Evolutionary conservation across 1,139 yeast species (phyloP).

Genomic region (Meyerozyma sp.): DNA sequence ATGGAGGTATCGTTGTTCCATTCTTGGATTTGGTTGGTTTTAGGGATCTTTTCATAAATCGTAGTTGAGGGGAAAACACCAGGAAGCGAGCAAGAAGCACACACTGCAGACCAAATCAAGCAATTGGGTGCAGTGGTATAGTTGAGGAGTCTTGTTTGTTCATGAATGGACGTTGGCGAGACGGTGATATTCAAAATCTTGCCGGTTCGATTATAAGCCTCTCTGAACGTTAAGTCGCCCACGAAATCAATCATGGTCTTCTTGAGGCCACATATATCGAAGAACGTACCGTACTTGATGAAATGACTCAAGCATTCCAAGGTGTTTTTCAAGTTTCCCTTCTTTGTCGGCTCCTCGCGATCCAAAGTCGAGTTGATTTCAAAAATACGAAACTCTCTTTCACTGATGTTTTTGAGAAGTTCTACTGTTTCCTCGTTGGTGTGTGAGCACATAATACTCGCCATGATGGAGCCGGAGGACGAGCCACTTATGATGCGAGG

Average conservation of each 20-base stretch:
- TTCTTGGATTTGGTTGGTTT: slow-evolving; percentile 60
- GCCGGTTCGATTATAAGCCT: slow-evolving; percentile 57
- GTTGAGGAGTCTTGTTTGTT: slow-evolving; percentile 44
- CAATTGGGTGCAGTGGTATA: slow-evolving; percentile 47
- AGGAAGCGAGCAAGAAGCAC: slow-evolving; percentile 94
- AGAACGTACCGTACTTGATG: slow-evolving; percentile 80
- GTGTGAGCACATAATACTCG: slow-evolving; percentile 80
- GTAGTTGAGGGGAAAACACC: slow-evolving; percentile 85
- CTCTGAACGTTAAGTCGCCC: slow-evolving; percentile 80
- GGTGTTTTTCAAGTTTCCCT: slow-evolving; percentile 34
- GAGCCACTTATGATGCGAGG: slow-evolving; percentile 94
- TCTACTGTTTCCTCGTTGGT: slow-evolving; percentile 66
- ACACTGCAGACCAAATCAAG: slow-evolving; percentile 78
- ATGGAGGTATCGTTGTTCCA: slow-evolving; percentile 81
- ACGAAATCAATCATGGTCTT: slow-evolving; percentile 70
- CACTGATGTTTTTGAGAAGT: slow-evolving; percentile 49
- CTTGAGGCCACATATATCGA: slow-evolving; percentile 69
- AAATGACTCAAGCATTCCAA: slow-evolving; percentile 44
- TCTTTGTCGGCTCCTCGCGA: slow-evolving; percentile 28
- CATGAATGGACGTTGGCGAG: slow-evolving; percentile 60
- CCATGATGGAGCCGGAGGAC: slow-evolving; percentile 94
- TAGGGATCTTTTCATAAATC: slow-evolving; percentile 75
- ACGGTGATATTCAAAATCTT: slow-evolving; percentile 52
- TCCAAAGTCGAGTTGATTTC: slow-evolving; percentile 22
- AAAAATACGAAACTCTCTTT: slow-evolving; percentile 67